Evolutionary conservation across 352 stramenopile genomes (phyloP), one percentile per base, ranked within the genome.

Genomic region (Plasmopara muralis): DNA sequence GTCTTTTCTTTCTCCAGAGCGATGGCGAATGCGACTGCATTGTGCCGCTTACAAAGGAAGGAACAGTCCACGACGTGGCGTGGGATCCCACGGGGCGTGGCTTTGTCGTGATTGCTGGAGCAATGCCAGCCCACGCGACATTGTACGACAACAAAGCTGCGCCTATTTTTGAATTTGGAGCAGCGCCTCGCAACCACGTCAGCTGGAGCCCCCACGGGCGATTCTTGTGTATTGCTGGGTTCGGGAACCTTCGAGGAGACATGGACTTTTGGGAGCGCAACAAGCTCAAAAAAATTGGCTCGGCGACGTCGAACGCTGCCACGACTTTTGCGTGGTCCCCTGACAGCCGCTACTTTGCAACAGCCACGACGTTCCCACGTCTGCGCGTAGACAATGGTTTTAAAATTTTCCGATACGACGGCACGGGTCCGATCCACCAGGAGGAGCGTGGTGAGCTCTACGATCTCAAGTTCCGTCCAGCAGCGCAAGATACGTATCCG

Each of bases 311-410:
- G 16, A 89, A 94, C 60, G 79, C 73, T 13, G 82, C 81, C 20
- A 95, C 81, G 9, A 77, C 64, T 25, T 92, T 87, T 31, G 60
- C 73, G 15, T 99, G 97, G 97, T 96, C 86, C 15, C 94, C 97
- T 2, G 93, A 98, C 64, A 96, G 83, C 39, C 77, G 93, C 40
- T 96, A 94, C 69, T 98, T 99, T 59, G 65, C 96, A 35, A 97
- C 95, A 35, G 92, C 89, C 15, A 99, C 95, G 16, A 98, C 92
- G 15, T 97, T 96, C 54, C 96, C 96, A n/a, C 85, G 96, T 40
- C 96, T 99, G 77, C 98, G 98, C 74, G 96, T 99, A 9, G 96
- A 99, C 68, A 99, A 99, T 67, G 92, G 93, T 46, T 91, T 98
- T 25, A 92, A 96, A 63, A 57, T 98, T 5, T 99, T 98, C 73